Evolutionary conservation across 805 yeast species (phyloP), one percentile per base, ranked within the genome.

Genomic region (Zygosaccharomyces siamensis): DNA sequence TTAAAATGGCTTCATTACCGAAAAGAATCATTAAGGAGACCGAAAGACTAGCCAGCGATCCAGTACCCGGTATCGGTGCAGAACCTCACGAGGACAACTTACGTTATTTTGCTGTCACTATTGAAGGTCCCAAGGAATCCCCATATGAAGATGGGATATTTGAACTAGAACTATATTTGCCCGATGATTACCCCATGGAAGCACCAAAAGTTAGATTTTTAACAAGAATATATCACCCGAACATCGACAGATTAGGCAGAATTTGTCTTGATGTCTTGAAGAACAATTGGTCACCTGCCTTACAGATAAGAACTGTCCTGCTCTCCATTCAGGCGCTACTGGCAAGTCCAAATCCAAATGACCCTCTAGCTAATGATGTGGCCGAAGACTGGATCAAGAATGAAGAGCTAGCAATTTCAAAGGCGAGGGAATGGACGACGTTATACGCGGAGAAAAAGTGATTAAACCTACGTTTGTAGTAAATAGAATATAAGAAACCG

Each of bases 111-210:
- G 87, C 89, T 55, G 99, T 93, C 23, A 80, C 87, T 1, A 84
- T 93, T 52, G 89, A 87, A 51, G 99, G 99, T 0, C 99, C 99
- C 7, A 74, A 78, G 27, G 84, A 85, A 46, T 86, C 96, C 1
- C 98, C 99, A 1, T 93, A 92, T 63, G 96, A 92, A 63, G 89
- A 89, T 35, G 87, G 87, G 26, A 61, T 72, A 3, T 93, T 93
- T 72, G 76, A 84, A 56, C 72, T 93, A 50, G 99, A 93, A 67
- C 73, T 93, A 54, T 93, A 78, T 63, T 70, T 93, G 54, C 98
- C 99, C 1, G 97, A 93, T 63, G 99, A 93, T 63, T 93, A 93
- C 67, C 99, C 99, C 10, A 86, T 92, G 97, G 89, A 88, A 61
- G 96, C 99, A 0, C 99, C 99, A 45, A 90, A 89, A 65, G 95